These are phyloP conservation scores for Osmanthus fragrans DNA, from an alignment of 257 asterid species.

Conservation along the genomic window DNA sequence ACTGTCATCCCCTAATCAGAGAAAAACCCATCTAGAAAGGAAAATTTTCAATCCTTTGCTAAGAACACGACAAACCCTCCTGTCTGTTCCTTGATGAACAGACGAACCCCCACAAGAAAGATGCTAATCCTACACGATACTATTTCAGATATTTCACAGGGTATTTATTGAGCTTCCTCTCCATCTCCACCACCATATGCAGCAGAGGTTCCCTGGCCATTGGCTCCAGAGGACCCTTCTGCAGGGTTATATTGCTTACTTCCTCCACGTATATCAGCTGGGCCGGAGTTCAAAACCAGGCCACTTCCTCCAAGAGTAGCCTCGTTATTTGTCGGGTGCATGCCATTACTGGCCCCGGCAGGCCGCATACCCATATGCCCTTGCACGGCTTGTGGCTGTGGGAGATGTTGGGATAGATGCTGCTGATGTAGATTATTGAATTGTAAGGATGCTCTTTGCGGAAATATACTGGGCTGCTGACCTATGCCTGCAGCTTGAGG, in stretches of 20 bases:
- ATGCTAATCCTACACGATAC: constrained; percentile 22
- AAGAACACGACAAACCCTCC: constrained; percentile 7
- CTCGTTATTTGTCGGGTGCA: constrained; percentile 37
- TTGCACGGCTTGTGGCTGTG: constrained; percentile 34
- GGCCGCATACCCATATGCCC: constrained; percentile 50
- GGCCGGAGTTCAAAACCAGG: constrained; percentile 37
- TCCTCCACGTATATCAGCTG: constrained; percentile 39
- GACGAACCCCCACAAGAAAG: background rate
- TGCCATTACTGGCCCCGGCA: constrained; percentile 48
- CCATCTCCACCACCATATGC: constrained; percentile 39
- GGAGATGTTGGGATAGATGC: constrained; percentile 43
- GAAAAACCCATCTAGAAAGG: background rate
- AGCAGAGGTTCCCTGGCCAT: constrained; percentile 41
- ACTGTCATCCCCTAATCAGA: background rate
- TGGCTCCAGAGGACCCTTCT: constrained; percentile 34
- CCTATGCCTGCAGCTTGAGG: constrained; percentile 69
- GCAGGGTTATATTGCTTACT: constrained; percentile 51
- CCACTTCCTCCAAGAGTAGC: constrained; percentile 41
- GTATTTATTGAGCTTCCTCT: constrained; percentile 49
- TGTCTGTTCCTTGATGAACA: background rate
- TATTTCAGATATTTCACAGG: constrained; percentile 6
- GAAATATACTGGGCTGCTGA: constrained; percentile 64
- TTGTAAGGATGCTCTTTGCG: constrained; percentile 52
- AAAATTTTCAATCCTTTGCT: background rate
- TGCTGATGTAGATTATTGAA: constrained; percentile 51